Conservation (phyloP, 306 rosid species). For the Cyamopsis tetragonoloba region DNA sequence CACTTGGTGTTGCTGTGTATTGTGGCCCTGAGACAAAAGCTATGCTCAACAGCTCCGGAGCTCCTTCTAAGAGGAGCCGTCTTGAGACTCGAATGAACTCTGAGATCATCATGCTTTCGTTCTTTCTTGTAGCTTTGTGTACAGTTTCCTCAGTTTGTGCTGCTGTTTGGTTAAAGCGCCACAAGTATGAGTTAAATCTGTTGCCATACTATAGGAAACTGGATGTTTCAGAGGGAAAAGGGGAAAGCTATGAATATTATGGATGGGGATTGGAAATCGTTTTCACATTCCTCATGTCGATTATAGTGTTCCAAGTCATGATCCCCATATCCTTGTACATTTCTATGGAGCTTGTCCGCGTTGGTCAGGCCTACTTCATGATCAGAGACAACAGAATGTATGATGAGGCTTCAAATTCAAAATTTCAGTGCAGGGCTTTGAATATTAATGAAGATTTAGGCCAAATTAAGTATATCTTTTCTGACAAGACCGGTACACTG, state of each 20-base stretch:
- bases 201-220: constrained; percentile 68
- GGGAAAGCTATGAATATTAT: constrained; percentile 48
- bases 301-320: constrained; percentile 93
- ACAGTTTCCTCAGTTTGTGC: constrained; percentile 64
- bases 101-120: constrained; percentile 76
- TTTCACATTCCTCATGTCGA: constrained; percentile 88
- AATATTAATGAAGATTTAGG: constrained; percentile 97
- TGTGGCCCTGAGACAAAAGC: constrained; percentile 90
- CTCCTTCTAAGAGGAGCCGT: constrained; percentile 93
- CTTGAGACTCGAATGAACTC: constrained; percentile 90
- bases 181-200: constrained; percentile 44
- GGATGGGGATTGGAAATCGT: constrained; percentile 75
- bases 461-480: constrained; percentile 85
- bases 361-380: constrained; percentile 97
- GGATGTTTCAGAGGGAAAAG: constrained; percentile 31
- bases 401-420: constrained; percentile 70
- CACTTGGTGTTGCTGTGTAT: constrained; percentile 80
- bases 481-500: constrained; percentile 96
- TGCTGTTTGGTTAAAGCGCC: constrained; percentile 67
- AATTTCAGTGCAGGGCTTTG: constrained; percentile 91
- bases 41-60: constrained; percentile 91
- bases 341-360: constrained; percentile 94
- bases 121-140: constrained; percentile 72
- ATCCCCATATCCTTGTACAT: constrained; percentile 93
- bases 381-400: constrained; percentile 68